Evolutionary conservation across 257 asterid genomes (phyloP), one percentile per base, ranked within the genome.

Genomic region (Scutellaria baicalensis): DNA sequence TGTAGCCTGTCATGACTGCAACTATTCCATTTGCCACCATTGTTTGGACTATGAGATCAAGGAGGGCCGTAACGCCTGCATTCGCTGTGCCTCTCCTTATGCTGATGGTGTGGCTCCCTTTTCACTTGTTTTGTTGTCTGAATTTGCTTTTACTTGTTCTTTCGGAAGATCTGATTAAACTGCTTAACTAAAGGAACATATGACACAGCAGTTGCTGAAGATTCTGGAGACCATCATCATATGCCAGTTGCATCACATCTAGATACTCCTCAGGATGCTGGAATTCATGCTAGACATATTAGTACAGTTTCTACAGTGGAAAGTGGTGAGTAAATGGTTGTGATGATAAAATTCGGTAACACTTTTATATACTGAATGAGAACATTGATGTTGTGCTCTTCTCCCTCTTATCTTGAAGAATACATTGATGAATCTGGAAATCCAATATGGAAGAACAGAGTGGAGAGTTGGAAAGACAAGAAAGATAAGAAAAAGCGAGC

Each of bases 391-490:
- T 43, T 44, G 54, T 69, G 9, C 18, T 70, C 16, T 79, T 67
- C 45, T 27, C 33, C 33, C 4, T 69, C 49, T 74, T 50, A 21
- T 70, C 20, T 60, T 66, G 64, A 75, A 91, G 98, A 91, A 61
- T 86, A 85, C 33, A 80, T 80, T 40, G 88, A 88, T 70, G 99
- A 86, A 4, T 76, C 95, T 14, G 96, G 98, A 55, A 94, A 94
- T 77, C 96, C 99, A 6, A 91, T 94, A 82, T 94, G 99, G 99
- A 94, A 91, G 91, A 89, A 89, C 69, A 74, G 99, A 60, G 99
- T 94, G 62, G 93, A 94, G 27, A 94, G 98, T 76, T 94, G 99
- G 99, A 94, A 91, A 78, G 97, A 94, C 12, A 94, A 84, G 93
- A 93, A 91, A 77, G 87, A 64, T 72, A 91, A 85, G 89, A 91